These are phyloP conservation scores for Corchorus olitorius DNA, from an alignment of 345 rosid species.

Conservation along the genomic window DNA sequence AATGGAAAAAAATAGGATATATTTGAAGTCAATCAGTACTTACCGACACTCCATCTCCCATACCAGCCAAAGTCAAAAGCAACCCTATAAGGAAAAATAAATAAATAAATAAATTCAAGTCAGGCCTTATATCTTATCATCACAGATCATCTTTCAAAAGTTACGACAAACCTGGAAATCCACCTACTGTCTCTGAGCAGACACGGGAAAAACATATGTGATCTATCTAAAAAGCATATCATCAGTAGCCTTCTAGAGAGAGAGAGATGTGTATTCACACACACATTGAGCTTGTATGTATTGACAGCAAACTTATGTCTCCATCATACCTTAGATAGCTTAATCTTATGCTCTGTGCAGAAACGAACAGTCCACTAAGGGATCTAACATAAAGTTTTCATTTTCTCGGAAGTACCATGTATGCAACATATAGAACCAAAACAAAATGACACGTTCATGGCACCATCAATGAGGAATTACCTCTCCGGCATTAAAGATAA, in stretches of 20 bases:
- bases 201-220: too few species aligned
- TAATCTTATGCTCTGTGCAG: conserved; percentile 84
- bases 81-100: conserved; percentile 47
- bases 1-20: too few species aligned
- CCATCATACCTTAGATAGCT: conserved; percentile 65
- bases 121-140: too few species aligned
- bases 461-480: conserved; percentile 34
- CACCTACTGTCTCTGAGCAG: too few species aligned
- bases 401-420: too few species aligned
- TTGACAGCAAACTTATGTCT: background rate
- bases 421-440: background rate
- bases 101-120: too few species aligned
- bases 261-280: conserved; percentile 7
- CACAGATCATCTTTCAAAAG: too few species aligned
- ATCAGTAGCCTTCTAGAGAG: conserved; percentile 45
- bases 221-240: too few species aligned
- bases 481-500: conserved; percentile 93
- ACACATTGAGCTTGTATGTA: background rate
- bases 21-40: too few species aligned
- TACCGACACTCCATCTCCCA: conserved; percentile 61
- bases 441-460: background rate
- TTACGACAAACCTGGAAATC: too few species aligned
- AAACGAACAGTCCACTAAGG: conserved; percentile 36
- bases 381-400: too few species aligned
- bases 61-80: conserved; percentile 80